phyloP scores from a whole-genome alignment of 345 rosid genomes.

The Ceriops tagal region DNA sequence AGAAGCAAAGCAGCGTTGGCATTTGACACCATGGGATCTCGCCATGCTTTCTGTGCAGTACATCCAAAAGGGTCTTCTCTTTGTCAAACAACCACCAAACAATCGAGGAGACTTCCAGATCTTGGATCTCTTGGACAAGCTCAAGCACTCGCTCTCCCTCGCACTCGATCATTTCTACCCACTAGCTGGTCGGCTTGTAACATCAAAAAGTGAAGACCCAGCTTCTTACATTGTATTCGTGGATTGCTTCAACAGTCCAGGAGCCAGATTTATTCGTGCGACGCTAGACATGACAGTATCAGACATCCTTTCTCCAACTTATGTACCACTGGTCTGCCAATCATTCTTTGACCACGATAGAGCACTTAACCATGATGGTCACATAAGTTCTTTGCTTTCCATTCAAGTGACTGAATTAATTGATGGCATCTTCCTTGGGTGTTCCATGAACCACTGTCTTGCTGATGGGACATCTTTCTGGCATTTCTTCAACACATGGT shows the following conservation, averaged over 20 bases:
- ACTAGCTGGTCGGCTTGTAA: conserved; percentile 59
- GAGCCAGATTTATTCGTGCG: conserved; percentile 49
- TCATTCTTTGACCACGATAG: conserved; percentile 66
- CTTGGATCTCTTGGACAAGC: conserved; percentile 31
- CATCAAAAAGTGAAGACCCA: conserved; percentile 24
- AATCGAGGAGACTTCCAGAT: conserved; percentile 28
- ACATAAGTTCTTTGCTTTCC: conserved; percentile 45
- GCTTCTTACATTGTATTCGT: conserved; percentile 45
- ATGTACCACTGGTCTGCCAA: conserved; percentile 53
- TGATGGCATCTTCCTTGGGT: conserved; percentile 67
- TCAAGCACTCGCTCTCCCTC: conserved; percentile 48
- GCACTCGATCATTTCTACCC: conserved; percentile 76
- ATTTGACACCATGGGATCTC: conserved; percentile 70
- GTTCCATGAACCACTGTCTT: conserved; percentile 57
- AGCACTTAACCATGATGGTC: conserved; percentile 60
- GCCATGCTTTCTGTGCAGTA: conserved; percentile 60
- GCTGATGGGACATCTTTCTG: conserved; percentile 69
- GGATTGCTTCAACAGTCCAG: conserved; percentile 50
- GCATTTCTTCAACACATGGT: conserved; percentile 63
- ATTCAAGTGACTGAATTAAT: conserved; percentile 57
- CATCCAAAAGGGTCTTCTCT: conserved; percentile 66
- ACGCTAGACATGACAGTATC: conserved; percentile 32
- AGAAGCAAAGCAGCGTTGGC: conserved; percentile 41
- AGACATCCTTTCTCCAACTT: conserved; percentile 45
- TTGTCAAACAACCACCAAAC: conserved; percentile 39